Conservation (phyloP, 2,329 filamentous ascomycete genomes). For the Colletotrichum scovillei region DNA sequence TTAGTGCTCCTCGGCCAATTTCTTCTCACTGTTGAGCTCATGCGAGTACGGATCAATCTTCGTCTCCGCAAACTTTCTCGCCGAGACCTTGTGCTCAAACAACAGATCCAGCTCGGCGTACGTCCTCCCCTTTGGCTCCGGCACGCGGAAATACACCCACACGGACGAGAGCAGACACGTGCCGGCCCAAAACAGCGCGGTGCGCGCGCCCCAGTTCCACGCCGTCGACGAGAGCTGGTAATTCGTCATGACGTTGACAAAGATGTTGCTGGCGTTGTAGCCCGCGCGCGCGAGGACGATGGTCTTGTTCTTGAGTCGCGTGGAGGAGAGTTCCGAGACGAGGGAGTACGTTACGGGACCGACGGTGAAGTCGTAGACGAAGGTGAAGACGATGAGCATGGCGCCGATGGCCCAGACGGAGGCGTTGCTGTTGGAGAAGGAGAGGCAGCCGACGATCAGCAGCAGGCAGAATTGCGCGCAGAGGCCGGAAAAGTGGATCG, state of each 20-base stretch:
- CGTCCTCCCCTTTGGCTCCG: conserved; percentile 63
- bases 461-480: conserved; percentile 53
- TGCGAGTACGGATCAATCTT: conserved; percentile 50
- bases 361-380: conserved; percentile 65
- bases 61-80: conserved; percentile 53
- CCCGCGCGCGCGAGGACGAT: conserved; percentile 61
- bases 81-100: conserved; percentile 51
- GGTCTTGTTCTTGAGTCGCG: conserved; percentile 65
- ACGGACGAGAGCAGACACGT: conserved; percentile 58
- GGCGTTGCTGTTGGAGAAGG: conserved; percentile 47
- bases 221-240: conserved; percentile 59
- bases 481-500: conserved; percentile 59
- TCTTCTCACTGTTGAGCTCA: conserved; percentile 28
- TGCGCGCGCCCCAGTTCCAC: conserved; percentile 61
- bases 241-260: conserved; percentile 61
- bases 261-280: conserved; percentile 62
- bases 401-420: conserved; percentile 56
- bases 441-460: conserved; percentile 52
- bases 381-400: conserved; percentile 63
- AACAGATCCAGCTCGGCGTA: conserved; percentile 58
- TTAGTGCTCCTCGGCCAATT: conserved; percentile 16
- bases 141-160: conserved; percentile 64
- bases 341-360: conserved; percentile 66
- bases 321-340: conserved; percentile 64
- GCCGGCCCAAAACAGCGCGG: conserved; percentile 59